Conservation (phyloP, 768 basidiomycete genomes). For the Termitomyces sp. region DNA sequence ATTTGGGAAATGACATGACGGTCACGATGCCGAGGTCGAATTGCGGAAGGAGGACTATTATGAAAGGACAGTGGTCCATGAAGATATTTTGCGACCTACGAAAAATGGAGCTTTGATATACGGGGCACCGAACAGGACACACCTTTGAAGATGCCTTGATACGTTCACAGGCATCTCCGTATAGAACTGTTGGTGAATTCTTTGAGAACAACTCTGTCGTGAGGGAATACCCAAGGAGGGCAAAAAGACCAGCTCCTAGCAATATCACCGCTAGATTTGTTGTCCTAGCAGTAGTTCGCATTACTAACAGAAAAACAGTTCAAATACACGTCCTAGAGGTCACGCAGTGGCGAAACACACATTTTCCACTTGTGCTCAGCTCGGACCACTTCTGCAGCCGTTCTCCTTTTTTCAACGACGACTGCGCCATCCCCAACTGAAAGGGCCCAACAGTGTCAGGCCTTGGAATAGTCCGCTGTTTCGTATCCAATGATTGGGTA, state of each 20-base stretch:
- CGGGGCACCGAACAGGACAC: conserved; percentile 12
- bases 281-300: conserved; percentile 43
- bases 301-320: conserved; percentile 23
- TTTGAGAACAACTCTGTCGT: conserved; percentile 83
- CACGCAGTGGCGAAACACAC: conserved; percentile 28
- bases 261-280: conserved; percentile 53
- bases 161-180: conserved; percentile 53
- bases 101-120: conserved; percentile 4
- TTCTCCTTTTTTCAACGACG: conserved; percentile 44
- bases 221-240: conserved; percentile 70
- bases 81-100: conserved; percentile 64
- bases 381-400: conserved; percentile 76
- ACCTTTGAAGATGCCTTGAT: conserved; percentile 43
- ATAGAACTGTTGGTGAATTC: conserved; percentile 82
- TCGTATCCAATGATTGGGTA: conserved; percentile 60
- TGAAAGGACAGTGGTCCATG: conserved; percentile 68
- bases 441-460: conserved; percentile 75
- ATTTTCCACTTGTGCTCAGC: conserved; percentile 70
- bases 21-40: conserved; percentile 76
- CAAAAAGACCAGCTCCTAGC: conserved; percentile 76
- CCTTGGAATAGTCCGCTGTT: conserved; percentile 34
- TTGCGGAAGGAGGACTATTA: conserved; percentile 72
- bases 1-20: conserved; percentile 78
- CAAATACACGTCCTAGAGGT: not conserved
- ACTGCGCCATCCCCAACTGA: conserved; percentile 61